Conservation (phyloP, 495 filamentous ascomycete genomes). For the Daldinia vernicosa region DNA sequence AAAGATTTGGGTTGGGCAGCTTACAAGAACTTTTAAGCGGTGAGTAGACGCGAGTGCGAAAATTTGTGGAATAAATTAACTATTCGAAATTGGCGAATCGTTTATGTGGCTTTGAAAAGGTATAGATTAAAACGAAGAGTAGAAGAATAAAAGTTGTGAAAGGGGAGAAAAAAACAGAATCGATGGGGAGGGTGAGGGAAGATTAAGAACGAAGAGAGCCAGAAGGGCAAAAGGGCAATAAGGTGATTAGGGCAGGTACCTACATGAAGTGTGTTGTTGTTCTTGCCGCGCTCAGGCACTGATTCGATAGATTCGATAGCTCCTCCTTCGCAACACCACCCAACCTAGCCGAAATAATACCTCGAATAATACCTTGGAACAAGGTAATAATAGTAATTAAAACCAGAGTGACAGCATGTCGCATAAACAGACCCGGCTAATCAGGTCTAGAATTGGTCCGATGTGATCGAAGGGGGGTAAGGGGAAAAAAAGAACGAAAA, state of each 20-base stretch:
- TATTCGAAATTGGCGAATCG: conserved; percentile 10
- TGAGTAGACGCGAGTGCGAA: conserved; percentile 4
- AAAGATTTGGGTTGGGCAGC: conserved; percentile 25
- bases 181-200: conserved; percentile 27
- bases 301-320: conserved; percentile 41
- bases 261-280: conserved; percentile 35
- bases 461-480: conserved; percentile 12
- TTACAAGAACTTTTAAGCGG: conserved; percentile 19
- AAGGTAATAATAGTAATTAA: conserved; percentile 37
- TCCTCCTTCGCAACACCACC: conserved; percentile 26
- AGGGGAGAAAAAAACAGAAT: conserved; percentile 11
- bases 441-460: conserved; percentile 39
- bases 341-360: conserved; percentile 35
- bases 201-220: conserved; percentile 29
- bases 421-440: conserved; percentile 42
- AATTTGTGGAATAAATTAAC: conserved; percentile 4
- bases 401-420: conserved; percentile 32
- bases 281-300: conserved; percentile 20
- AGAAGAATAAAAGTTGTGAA: conserved; percentile 13
- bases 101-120: background rate
- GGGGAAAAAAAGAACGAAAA: background rate
- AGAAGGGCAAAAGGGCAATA: conserved; percentile 14
- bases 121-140: background rate
- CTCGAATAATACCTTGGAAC: conserved; percentile 18
- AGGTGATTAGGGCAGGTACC: conserved; percentile 41